Conservation (phyloP, 129 eudicot species). For the Kitagawia praeruptora region DNA sequence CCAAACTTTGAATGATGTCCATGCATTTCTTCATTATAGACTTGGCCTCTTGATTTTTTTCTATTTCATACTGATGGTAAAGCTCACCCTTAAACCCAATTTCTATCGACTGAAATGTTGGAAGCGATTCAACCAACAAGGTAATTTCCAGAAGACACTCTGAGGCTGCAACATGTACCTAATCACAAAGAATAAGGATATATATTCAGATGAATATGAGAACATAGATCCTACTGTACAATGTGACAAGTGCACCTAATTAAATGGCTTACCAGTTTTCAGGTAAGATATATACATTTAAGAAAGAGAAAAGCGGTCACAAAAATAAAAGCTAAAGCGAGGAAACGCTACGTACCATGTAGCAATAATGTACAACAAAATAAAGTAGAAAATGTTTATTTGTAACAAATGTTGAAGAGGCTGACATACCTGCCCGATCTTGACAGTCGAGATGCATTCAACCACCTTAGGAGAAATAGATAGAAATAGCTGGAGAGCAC, state of each 20-base stretch:
- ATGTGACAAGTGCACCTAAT: neutral
- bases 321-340: neutral
- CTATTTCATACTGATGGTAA: constrained; percentile 52
- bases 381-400: neutral
- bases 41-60: constrained; percentile 76
- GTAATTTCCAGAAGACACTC: constrained; percentile 75
- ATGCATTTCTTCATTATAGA: constrained; percentile 58
- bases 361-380: neutral
- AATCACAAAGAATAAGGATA: constrained; percentile 2
- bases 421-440: constrained; percentile 71
- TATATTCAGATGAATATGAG: neutral
- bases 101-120: constrained; percentile 25
- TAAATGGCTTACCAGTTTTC: neutral
- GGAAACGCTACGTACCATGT: neutral
- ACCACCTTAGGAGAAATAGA: constrained; percentile 52
- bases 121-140: constrained; percentile 28
- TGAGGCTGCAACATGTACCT: constrained; percentile 85
- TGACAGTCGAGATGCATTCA: constrained; percentile 54
- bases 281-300: neutral
- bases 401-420: neutral
- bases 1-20: constrained; percentile 41
- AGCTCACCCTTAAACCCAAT: constrained; percentile 47
- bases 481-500: constrained; percentile 47
- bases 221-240: neutral
- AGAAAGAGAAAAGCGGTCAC: neutral